Base-by-base conservation (phyloP, 2,329 filamentous ascomycete species). In the Penicillium psychrosexuale region DNA sequence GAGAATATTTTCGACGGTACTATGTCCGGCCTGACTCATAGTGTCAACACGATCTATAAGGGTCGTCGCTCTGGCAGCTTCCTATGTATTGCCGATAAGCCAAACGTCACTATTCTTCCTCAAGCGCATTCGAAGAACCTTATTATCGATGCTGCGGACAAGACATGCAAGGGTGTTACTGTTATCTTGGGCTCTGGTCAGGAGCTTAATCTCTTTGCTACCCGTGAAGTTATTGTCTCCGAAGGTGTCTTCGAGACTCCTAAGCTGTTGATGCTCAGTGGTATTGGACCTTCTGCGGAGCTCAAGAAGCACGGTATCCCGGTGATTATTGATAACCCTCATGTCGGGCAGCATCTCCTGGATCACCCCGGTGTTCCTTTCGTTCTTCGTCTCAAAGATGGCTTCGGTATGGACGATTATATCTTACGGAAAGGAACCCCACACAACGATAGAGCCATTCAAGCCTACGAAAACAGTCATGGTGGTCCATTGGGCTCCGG, bases 1-100 rank as follows among this genome's bases (percentile, higher is more conserved):
- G 79, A 84, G 12, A 77, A 85, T 48, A 79, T 86, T 38, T 84
- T 81, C 61, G 76, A 80, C 51, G 83, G 83, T 12, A 72, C 75
- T 8, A 81, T 84, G 78, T 66, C 70, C 31, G 82, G 83, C 3
- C 74, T 86, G 1, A 76, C 74, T 38, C 75, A 83, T 40, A 79
- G 79, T 61, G 74, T 82, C 49, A 78, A 83, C 67, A 77, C 76
- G 38, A 84, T 85, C 61, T 83, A 86, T 69, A 73, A 81, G 8
- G 83, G 83, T n/a, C 70, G 73, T 52, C 78, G 83, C 17, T 81
- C 80, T 2, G 78, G 76, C 0, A 80, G 78, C 59, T 82, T 75
- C 60, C 68, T 81, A 0, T 83, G 76, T 59, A 64, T 86, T 15
- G 69, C 76, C 53, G 75, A 75, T 49, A 83, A 84, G 70, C 71